Base-by-base conservation (phyloP, 1,284 basidiomycete species). In the Apiotrichum domesticum region DNA sequence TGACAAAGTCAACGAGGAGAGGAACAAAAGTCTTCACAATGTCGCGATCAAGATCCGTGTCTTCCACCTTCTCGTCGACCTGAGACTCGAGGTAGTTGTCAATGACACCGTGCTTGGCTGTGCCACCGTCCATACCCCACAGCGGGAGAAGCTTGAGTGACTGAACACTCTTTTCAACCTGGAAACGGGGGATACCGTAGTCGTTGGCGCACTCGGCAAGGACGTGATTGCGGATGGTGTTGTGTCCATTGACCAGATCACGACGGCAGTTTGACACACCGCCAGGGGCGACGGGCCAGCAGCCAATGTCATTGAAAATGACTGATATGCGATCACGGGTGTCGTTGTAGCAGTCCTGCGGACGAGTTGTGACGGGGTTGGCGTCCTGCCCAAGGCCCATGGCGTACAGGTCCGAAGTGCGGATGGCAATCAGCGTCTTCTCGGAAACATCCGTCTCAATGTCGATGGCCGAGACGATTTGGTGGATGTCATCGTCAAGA, bases 151-250 rank as follows among this genome's bases (percentile, higher is more conserved):
- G 53, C 46, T 54, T 58, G 45, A 58, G 42, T 2, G 45, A 44
- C 40, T 58, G 57, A 2, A 58, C 48, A n/a, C 15, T 48, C 53
- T 55, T 58, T 45, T 58, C 57, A 5, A 58, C 52, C 35, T 58
- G 57, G 46, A 58, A 58, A 15, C 51, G 45, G 14, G 57, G 57
- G n/a, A 51, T 55, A 11, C 57, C 57, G 29, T 55, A 58, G 35
- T 58, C 57, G 49, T 58, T 58, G 15, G 57, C 57, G 9, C 53
- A 58, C 50, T 58, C 57, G 34, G 57, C 57, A 6, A 58, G 50
- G 14, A 58, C 57, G 42, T 58, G 57, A 40, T 55, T 55, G 35
- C 57, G 53, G 29, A 58, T 58, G 6, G 57, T 54, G 29, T 29
- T 46, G 45, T 55, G 53, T 8, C 54, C 57, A 46, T 58, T 58